These are phyloP conservation scores for Lavandula angustifolia DNA, from an alignment of 257 asterid genomes.

Conservation along the genomic window DNA sequence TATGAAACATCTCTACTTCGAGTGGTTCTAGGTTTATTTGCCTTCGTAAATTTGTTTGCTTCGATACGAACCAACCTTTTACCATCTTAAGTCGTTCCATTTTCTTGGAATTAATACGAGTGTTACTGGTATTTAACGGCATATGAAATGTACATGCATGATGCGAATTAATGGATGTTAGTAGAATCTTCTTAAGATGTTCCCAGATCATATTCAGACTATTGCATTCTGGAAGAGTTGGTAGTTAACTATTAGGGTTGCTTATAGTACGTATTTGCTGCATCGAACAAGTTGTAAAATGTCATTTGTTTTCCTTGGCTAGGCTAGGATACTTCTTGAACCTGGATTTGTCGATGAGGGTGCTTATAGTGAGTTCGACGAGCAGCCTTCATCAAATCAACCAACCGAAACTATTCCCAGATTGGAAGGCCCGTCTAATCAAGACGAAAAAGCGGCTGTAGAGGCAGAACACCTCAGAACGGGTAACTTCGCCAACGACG, in stretches of 20 bases:
- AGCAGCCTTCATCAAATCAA: conserved; percentile 40
- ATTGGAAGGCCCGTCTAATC: conserved; percentile 33
- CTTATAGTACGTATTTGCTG: too few species aligned
- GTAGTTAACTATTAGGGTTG: background rate
- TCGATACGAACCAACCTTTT: background rate
- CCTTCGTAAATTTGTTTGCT: too few species aligned
- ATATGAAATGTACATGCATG: background rate
- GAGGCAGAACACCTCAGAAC: conserved; percentile 40
- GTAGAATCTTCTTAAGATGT: background rate
- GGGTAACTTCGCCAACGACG: conserved; percentile 41
- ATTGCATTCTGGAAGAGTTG: background rate
- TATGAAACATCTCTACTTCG: background rate
- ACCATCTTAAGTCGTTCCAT: background rate
- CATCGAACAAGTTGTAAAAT: background rate
- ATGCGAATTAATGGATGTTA: too few species aligned
- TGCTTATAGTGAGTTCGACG: conserved; percentile 40
- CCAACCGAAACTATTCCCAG: conserved; percentile 37
- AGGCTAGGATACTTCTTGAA: conserved; percentile 91
- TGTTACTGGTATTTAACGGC: conserved; percentile 9
- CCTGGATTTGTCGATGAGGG: conserved; percentile 53
- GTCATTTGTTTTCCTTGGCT: conserved; percentile 24
- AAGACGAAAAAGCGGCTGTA: conserved; percentile 38
- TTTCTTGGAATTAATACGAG: background rate
- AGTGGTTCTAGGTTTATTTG: background rate
- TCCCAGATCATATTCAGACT: background rate